Evolutionary conservation across 2,329 filamentous ascomycete genomes (phyloP).

Genomic region (Aschersonia sp.): DNA sequence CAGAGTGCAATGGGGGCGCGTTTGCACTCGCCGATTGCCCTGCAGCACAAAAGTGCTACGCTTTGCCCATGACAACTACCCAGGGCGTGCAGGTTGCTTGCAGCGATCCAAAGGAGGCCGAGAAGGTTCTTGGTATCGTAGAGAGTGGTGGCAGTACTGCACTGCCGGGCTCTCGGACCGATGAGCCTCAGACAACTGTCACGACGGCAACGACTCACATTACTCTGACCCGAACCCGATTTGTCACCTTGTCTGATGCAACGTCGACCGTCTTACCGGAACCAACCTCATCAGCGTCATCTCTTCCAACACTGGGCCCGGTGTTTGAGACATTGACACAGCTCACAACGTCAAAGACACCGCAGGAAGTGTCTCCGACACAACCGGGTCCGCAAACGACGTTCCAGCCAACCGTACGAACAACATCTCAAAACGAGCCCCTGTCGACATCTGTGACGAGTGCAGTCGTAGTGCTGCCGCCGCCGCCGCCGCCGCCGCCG

Average conservation of each 20-base stretch:
- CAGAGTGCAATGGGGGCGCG: constrained; percentile 26
- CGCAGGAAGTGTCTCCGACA: neutral
- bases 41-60: constrained; percentile 28
- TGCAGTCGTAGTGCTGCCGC: too few relatives aligned
- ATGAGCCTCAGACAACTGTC: constrained; percentile 1
- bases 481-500: neutral
- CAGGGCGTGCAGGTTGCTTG: constrained; percentile 35
- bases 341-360: neutral
- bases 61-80: constrained; percentile 35
- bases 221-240: constrained; percentile 1
- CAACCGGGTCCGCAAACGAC: neutral
- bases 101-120: constrained; percentile 22
- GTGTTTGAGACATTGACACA: neutral
- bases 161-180: neutral
- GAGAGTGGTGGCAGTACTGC: constrained; percentile 2
- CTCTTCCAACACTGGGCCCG: neutral
- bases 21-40: constrained; percentile 27
- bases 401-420: neutral
- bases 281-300: neutral
- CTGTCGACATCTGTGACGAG: too few relatives aligned
- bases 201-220: neutral
- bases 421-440: neutral
- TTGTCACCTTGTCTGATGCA: neutral
- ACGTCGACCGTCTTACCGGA: neutral
- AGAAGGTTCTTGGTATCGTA: constrained; percentile 23